phyloP scores from a whole-genome alignment of 176 grass and related monocot species.

The Oryza glaberrima region DNA sequence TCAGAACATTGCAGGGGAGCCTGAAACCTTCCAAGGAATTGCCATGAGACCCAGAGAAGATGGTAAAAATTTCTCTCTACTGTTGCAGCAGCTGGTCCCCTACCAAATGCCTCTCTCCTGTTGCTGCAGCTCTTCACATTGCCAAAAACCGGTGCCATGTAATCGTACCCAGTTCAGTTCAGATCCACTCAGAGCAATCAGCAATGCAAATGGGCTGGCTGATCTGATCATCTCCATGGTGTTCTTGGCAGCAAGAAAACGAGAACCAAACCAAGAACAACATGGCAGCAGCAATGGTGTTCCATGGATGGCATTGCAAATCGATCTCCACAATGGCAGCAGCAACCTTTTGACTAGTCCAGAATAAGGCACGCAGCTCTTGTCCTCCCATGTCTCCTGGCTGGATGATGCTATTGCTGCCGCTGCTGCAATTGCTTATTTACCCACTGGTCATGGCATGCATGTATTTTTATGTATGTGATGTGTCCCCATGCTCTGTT shows the following conservation, averaged over 20 bases:
- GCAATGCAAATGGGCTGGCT: background rate
- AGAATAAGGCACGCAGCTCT: slow-evolving; percentile 42
- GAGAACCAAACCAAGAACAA: slow-evolving; percentile 2
- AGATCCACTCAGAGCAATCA: background rate
- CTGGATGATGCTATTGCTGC: background rate
- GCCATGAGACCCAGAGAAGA: slow-evolving; percentile 26
- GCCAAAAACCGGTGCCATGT: background rate
- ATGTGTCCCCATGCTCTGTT: background rate
- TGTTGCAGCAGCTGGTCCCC: slow-evolving; percentile 31
- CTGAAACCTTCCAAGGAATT: slow-evolving; percentile 25
- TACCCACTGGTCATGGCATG: slow-evolving; percentile 20
- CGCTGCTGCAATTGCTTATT: slow-evolving; percentile 26
- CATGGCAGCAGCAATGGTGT: background rate
- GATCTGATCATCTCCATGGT: background rate
- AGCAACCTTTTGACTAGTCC: slow-evolving; percentile 43
- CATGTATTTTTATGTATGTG: background rate
- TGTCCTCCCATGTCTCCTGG: slow-evolving; percentile 26
- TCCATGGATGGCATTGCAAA: background rate
- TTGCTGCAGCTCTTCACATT: background rate
- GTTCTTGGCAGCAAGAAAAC: background rate
- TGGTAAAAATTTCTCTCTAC: background rate
- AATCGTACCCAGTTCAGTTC: background rate
- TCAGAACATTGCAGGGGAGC: background rate
- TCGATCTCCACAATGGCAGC: background rate
- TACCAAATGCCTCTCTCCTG: background rate